Evolutionary conservation across 257 asterid species (phyloP), one percentile per base, ranked within the genome.

Genomic region (Capsicum baccatum): DNA sequence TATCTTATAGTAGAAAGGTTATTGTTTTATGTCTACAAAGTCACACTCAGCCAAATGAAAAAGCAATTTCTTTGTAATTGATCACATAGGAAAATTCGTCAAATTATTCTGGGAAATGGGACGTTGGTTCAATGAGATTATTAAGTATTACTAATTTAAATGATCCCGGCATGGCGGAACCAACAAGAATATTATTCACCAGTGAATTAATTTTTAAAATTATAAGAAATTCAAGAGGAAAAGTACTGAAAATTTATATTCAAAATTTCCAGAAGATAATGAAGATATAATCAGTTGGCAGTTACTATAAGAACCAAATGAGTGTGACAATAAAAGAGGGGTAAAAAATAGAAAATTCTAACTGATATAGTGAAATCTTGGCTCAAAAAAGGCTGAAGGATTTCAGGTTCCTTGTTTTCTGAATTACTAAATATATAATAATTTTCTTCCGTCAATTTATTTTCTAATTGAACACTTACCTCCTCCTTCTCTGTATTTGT

Each of bases 51-150:
- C 19, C 21, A 76, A 52, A 76, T 13, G 63, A 52, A 35, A 76
- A 47, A 7, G 1, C 9, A 6, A 44, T 44, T 47, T 11, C 48
- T 73, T 47, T 73, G 58, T 48, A 19, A 19, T 73, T 19, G 48
- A 73, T 73, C 21, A 52, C 48, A 76, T 76, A 76, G 52, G 62
- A 76, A 76, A 76, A 76, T 6, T 55, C 63, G 63, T 2, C 58
- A 12, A 48, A n/a, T 19, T 19, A 26, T 26, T 64, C 44, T 71
- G 80, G 37, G 15, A 5, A 69, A 69, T 35, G 78, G 4, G 55
- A 39, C 9, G 21, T 42, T 39, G 55, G 79, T 39, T n/a, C 37
- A 44, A 70, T 70, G 17, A 9, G 33, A 71, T 17, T 70, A 71
- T 71, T 73, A 73, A 48, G 21, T 21, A 21, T 21, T 39, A 39